Conservation (phyloP, 73 alveolate genomes). For the Paramecium octaurelia region DNA sequence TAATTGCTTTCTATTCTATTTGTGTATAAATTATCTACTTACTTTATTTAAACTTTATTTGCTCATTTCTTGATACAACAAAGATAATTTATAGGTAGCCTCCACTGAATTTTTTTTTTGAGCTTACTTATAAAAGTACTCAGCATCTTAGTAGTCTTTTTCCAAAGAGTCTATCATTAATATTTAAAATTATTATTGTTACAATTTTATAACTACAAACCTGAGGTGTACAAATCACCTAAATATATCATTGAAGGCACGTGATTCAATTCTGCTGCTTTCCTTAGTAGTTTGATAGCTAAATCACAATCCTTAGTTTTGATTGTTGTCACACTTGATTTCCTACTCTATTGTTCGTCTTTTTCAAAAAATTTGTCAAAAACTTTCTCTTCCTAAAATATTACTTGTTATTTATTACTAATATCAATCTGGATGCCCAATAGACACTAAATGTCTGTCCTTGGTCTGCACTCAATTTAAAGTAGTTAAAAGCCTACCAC, state of each 20-base stretch:
- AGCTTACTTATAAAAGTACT: neutral
- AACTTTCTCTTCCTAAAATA: conserved; percentile 12
- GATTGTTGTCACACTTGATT: neutral
- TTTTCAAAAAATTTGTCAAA: neutral
- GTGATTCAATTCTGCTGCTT: conserved; percentile 11
- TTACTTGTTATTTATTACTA: neutral
- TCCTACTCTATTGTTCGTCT: neutral
- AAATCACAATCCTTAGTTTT: neutral
- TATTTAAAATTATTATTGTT: neutral
- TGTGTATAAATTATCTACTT: neutral
- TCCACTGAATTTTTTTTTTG: neutral
- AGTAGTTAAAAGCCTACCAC: conserved; percentile 10
- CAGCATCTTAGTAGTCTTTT: neutral
- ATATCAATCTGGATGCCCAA: neutral
- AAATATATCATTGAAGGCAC: neutral
- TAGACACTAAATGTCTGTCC: neutral
- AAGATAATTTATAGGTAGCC: neutral
- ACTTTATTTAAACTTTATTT: neutral
- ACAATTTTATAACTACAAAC: neutral
- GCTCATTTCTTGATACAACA: neutral
- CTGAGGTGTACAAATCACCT: neutral
- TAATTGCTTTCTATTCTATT: neutral
- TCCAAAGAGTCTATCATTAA: neutral
- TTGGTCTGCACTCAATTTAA: conserved; percentile 16
- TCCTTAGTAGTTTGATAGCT: neutral